Conservation (phyloP, 768 basidiomycete species). For the Gymnopilus dilepis region DNA sequence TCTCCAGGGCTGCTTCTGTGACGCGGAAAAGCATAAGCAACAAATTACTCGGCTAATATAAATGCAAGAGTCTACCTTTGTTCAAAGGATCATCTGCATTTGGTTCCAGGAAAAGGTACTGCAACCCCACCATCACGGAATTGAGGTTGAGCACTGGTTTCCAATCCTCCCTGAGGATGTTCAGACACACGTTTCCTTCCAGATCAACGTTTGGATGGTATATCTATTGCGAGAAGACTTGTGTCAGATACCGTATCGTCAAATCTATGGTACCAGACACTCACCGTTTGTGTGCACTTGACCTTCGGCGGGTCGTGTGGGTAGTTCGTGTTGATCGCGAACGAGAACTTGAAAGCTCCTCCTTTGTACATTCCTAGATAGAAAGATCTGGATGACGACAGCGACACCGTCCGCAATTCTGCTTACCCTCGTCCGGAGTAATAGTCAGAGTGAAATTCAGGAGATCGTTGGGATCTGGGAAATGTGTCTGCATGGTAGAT, state of each 20-base stretch:
- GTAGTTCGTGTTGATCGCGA: constrained; percentile 96
- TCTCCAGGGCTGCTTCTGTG: constrained; percentile 93
- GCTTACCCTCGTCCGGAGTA: constrained; percentile 92
- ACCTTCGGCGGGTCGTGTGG: constrained; percentile 99
- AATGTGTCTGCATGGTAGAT: constrained; percentile 93
- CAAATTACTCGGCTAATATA: neutral
- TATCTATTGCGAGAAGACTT: constrained; percentile 58
- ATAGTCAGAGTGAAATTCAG: constrained; percentile 97
- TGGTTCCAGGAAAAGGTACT: constrained; percentile 98
- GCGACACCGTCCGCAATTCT: neutral
- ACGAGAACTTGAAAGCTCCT: constrained; percentile 91
- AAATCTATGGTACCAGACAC: constrained; percentile 29
- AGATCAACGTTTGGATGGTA: constrained; percentile 99
- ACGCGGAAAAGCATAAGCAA: constrained; percentile 15
- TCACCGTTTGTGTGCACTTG: constrained; percentile 92
- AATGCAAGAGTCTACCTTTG: constrained; percentile 69
- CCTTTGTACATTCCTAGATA: constrained; percentile 95
- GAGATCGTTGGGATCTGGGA: constrained; percentile 91
- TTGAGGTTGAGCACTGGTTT: constrained; percentile 98
- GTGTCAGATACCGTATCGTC: constrained; percentile 12
- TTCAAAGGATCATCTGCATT: constrained; percentile 99
- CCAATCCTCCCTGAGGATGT: constrained; percentile 99
- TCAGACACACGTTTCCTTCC: constrained; percentile 97
- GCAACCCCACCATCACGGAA: constrained; percentile 97
- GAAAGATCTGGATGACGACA: neutral